Evolutionary conservation across 768 basidiomycete species (phyloP).

Genomic region (Mycena haematopus): DNA sequence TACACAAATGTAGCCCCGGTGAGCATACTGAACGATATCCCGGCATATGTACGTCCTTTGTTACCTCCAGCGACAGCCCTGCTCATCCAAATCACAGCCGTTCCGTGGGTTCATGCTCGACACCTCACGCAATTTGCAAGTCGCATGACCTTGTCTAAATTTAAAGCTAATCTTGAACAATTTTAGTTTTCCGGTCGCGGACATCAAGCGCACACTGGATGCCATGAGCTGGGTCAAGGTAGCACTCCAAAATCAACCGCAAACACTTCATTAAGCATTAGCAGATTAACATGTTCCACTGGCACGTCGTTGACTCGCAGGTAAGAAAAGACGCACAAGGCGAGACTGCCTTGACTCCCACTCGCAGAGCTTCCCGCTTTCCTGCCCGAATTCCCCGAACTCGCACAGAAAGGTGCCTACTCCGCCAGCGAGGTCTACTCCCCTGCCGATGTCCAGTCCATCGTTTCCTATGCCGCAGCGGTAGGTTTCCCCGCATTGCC

Average conservation of each 20-base stretch:
- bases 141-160: conserved; percentile 14
- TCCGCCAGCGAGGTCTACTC: conserved; percentile 59
- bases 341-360: too few species aligned
- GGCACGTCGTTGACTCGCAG: conserved; percentile 84
- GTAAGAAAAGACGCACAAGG: too few species aligned
- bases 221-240: conserved; percentile 81
- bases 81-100: conserved; percentile 46
- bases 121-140: conserved; percentile 78
- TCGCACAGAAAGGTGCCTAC: conserved; percentile 74
- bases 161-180: not conserved
- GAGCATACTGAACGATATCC: conserved; percentile 61
- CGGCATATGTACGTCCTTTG: conserved; percentile 61
- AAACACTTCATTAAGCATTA: conserved; percentile 35
- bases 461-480: conserved; percentile 69
- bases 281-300: conserved; percentile 77
- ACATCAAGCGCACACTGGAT: conserved; percentile 73
- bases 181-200: conserved; percentile 62
- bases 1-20: conserved; percentile 66
- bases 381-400: conserved; percentile 64
- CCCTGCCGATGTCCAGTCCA: conserved; percentile 56
- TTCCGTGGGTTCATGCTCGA: conserved; percentile 84
- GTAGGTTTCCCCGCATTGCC: conserved; percentile 57
- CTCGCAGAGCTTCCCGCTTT: conserved; percentile 59
- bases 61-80: not conserved
- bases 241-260: conserved; percentile 37